phyloP scores from a whole-genome alignment of 805 yeast genomes.

The Candida ortonii region DNA sequence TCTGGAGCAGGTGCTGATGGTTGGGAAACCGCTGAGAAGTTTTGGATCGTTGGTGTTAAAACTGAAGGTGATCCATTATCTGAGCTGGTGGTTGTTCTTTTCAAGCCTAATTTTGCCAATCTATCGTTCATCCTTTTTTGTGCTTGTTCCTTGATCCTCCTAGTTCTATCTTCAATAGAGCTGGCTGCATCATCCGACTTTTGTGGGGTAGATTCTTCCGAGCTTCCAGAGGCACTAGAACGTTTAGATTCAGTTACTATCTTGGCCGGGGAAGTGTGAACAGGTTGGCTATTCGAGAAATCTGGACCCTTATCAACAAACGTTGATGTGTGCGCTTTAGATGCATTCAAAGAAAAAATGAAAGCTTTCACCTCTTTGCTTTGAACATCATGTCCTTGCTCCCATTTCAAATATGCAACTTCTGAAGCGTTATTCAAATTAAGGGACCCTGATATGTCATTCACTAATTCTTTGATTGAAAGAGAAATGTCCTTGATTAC shows the following conservation, averaged over 20 bases:
- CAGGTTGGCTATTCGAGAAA: too few species aligned
- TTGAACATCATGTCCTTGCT: conserved; percentile 73
- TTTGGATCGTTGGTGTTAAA: conserved; percentile 5
- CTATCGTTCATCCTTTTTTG: conserved; percentile 80
- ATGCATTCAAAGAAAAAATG: conserved; percentile 50
- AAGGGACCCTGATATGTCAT: conserved; percentile 36
- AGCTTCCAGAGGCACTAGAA: too few species aligned
- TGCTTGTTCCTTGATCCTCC: conserved; percentile 79
- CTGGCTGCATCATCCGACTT: too few species aligned
- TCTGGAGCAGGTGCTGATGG: conserved; percentile 20
- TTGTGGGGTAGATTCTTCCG: not conserved
- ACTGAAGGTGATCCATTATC: conserved; percentile 14
- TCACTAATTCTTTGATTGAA: conserved; percentile 60
- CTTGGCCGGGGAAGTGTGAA: too few species aligned
- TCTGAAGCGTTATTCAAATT: conserved; percentile 33
- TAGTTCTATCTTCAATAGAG: conserved; percentile 66
- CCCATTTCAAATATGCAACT: conserved; percentile 70
- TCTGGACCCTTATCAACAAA: too few species aligned
- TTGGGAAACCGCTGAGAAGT: conserved; percentile 1
- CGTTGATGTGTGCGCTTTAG: conserved; percentile 30
- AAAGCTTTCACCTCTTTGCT: conserved; percentile 59
- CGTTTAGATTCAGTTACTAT: too few species aligned
- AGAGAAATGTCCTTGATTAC: conserved; percentile 70
- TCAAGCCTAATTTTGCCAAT: conserved; percentile 74
- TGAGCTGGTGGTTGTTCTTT: conserved; percentile 31